Evolutionary conservation across 2,329 filamentous ascomycete species (phyloP).

Genomic region (Fusarium globosum): DNA sequence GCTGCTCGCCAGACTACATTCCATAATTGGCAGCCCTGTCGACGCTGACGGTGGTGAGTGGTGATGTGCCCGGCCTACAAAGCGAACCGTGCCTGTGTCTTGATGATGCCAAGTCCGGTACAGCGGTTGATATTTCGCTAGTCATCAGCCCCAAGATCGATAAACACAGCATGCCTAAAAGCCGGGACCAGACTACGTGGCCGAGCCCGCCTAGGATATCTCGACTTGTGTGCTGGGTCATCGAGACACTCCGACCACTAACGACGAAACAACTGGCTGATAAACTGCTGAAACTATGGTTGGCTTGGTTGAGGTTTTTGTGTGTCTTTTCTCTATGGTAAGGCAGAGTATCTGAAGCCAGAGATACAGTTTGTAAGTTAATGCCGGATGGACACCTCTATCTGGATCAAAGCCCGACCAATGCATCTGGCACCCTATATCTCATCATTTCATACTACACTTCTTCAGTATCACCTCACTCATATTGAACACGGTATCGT

Average conservation of each 20-base stretch:
- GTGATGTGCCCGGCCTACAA: background rate
- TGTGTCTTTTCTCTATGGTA: accelerated
- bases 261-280: background rate
- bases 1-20: no score
- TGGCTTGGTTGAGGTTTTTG: background rate
- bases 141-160: background rate
- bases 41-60: background rate
- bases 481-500: no score
- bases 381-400: background rate
- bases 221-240: background rate
- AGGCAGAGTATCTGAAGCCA: background rate
- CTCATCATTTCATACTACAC: no score
- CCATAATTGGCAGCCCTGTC: no score
- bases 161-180: background rate
- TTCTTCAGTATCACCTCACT: background rate
- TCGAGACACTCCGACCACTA: background rate
- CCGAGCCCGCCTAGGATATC: background rate
- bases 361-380: background rate
- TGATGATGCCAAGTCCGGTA: background rate
- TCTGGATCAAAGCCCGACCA: background rate
- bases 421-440: no score
- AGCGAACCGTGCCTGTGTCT: background rate
- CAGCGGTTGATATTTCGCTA: background rate
- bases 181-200: background rate
- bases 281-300: background rate